These are phyloP conservation scores for Geotrichum macrosporum DNA, from an alignment of 1,139 yeast species.

Conservation along the genomic window DNA sequence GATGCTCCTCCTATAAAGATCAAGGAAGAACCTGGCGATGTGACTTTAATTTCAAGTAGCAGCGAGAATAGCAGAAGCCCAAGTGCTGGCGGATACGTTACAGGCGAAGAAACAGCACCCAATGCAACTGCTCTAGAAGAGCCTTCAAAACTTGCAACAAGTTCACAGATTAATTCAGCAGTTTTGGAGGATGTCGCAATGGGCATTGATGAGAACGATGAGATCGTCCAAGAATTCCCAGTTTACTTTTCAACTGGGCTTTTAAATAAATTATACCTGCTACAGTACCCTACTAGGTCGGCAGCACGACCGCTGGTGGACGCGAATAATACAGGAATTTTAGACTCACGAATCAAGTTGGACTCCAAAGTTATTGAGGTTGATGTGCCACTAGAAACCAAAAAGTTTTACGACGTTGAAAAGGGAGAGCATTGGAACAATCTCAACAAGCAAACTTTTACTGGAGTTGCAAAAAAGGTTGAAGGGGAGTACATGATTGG, in stretches of 20 bases:
- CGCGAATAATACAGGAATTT: slow-evolving; percentile 42
- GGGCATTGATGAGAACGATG: slow-evolving; percentile 50
- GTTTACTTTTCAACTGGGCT: slow-evolving; percentile 44
- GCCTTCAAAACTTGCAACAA: background rate
- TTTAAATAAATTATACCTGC: slow-evolving; percentile 40
- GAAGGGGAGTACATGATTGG: slow-evolving; percentile 60
- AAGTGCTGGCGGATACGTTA: background rate
- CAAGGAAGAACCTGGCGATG: slow-evolving; percentile 4
- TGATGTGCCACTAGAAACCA: slow-evolving; percentile 64
- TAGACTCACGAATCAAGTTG: slow-evolving; percentile 57
- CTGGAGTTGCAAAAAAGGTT: slow-evolving; percentile 57
- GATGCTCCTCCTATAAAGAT: slow-evolving; percentile 11
- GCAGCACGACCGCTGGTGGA: slow-evolving; percentile 46
- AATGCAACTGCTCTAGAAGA: background rate
- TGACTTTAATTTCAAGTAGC: slow-evolving; percentile 1
- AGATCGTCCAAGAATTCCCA: slow-evolving; percentile 73
- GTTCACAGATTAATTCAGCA: background rate
- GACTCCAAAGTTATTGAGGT: slow-evolving; percentile 59
- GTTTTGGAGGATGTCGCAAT: background rate
- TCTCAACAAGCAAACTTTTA: slow-evolving; percentile 56
- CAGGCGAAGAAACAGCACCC: background rate
- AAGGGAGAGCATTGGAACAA: slow-evolving; percentile 62
- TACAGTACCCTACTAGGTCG: slow-evolving; percentile 76
- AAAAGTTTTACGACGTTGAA: slow-evolving; percentile 58
- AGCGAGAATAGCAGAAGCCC: background rate